These are phyloP conservation scores for Heliamphora pulchella DNA, from an alignment of 179 eudicot species.

Conservation along the genomic window DNA sequence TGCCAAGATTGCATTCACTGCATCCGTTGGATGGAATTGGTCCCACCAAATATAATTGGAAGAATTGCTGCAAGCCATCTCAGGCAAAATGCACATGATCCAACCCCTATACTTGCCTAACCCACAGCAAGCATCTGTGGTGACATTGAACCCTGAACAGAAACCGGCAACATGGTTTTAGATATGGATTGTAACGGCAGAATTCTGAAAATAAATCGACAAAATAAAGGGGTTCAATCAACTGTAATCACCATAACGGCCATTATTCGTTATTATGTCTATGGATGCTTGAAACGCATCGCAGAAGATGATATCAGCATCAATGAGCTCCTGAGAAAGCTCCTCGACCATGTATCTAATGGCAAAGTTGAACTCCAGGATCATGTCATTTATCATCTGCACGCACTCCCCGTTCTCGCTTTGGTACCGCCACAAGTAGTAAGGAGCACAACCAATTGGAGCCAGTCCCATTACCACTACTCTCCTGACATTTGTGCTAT, in stretches of 20 bases:
- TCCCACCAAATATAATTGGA: constrained; percentile 92
- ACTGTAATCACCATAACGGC: constrained; percentile 46
- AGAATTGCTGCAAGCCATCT: constrained; percentile 75
- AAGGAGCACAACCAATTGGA: constrained; percentile 88
- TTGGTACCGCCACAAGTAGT: constrained; percentile 55
- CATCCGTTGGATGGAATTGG: constrained; percentile 84
- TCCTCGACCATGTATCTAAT: constrained; percentile 59
- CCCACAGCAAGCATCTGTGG: constrained; percentile 77
- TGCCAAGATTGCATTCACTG: constrained; percentile 64
- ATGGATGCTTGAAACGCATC: constrained; percentile 64
- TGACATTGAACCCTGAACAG: constrained; percentile 50
- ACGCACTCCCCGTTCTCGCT: constrained; percentile 68
- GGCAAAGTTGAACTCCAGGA: constrained; percentile 68
- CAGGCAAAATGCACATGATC: constrained; percentile 66
- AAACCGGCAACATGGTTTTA: background rate
- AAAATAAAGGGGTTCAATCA: background rate
- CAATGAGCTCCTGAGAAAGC: constrained; percentile 44
- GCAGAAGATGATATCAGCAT: constrained; percentile 57
- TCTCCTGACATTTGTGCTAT: constrained; percentile 49
- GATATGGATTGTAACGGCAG: background rate
- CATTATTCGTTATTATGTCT: constrained; percentile 57
- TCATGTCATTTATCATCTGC: constrained; percentile 65
- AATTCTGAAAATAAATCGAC: background rate
- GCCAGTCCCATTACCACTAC: constrained; percentile 79
- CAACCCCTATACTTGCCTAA: constrained; percentile 67